Evolutionary conservation across 163 green algal genomes (phyloP), one percentile per base, ranked within the genome.

Genomic region (Volvox carteri): DNA sequence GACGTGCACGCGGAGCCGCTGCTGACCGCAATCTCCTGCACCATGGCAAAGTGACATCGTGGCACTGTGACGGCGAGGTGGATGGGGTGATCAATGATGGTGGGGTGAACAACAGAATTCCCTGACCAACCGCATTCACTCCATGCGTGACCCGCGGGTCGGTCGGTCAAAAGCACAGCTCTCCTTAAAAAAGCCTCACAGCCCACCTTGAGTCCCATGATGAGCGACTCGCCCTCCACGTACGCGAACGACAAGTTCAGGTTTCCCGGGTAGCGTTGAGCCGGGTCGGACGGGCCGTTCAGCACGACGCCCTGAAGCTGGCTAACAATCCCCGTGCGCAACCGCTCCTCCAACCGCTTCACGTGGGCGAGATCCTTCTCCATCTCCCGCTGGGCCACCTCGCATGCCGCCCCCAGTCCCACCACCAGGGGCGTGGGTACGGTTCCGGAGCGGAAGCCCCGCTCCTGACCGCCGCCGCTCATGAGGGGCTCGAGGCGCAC

Each of bases 241-340:
- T 99, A 99, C 0, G 97, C 96, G 91, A 99, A 99, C 18, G 94
- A 98, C 52, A 99, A 90, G 94, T 99, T 99, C 65, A 99, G 75
- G 90, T 99, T 99, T 80, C 98, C 98, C 12, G 96, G 93, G 92
- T 99, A 99, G 68, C 98, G 93, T 4, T 95, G 89, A 9, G 48
- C 11, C 9, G 90, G 84, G 86, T 96, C 94, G 62, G 93, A 78
- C 3, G 95, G 93, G 11, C 98, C 98, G 90, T 99, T 99, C 19
- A 99, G 90, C 70, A 98, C 91, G 19, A 99, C 95, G 4, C 93
- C 93, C 80, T 97, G 58, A 76, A 98, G 92, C 86, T 95, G 91
- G 4, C 39, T 65, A 16, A 84, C 96, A 76, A 99, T 97, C 68
- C 96, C 97, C 0, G 97, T 85, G 25, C 96, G 90, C 67, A 99